Base-by-base conservation (phyloP, 768 basidiomycete genomes). In the Leucosporidium yakuticum region DNA sequence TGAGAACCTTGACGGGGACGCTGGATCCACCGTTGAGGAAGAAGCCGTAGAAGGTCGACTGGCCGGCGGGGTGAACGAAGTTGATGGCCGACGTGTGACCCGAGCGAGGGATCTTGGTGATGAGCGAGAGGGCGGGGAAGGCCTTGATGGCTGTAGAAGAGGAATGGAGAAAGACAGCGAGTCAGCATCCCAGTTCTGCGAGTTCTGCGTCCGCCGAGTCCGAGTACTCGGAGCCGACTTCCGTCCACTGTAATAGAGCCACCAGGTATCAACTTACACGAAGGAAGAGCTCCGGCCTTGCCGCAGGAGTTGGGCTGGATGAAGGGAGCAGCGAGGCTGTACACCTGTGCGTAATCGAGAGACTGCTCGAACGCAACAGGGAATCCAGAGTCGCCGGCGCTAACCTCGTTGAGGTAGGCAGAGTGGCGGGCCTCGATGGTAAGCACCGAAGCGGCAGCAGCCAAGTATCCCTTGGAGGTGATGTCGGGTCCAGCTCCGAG, bases 401-500 rank as follows among this genome's bases (percentile, higher is more conserved):
- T 58, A 48, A n/a, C 14, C 34, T 32, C 39, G 49, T 61, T 54
- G 34, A 68, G 57, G 62, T 31, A 47, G 11, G 34, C 20, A 21
- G 66, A 55, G 49, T 68, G 66, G 19, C 66, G 51, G 6, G 66
- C 66, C 53, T 65, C 63, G 29, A 65, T 49, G 19, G 63, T 65
- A 29, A 64, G 31, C 56, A 69, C 58, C 19, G 63, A 64, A 19
- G 34, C 68, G 21, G 68, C 68, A 17, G 60, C 68, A 17, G 63
- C 59, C 25, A 69, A 63, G 68, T 65, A 69, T 1, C 34, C 68
- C 39, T 54, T 39, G n/a, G 50, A 27, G 7, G 32, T 20, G 55
- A 69, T 62, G 47, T 65, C 68, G 36, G 60, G 39, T 2, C 63
- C 68, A 17, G 68, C 68, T 44, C 56, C 64, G 57, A 64, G 57